These are phyloP conservation scores for Naganishia onofrii DNA, from an alignment of 768 basidiomycete genomes.

Conservation along the genomic window DNA sequence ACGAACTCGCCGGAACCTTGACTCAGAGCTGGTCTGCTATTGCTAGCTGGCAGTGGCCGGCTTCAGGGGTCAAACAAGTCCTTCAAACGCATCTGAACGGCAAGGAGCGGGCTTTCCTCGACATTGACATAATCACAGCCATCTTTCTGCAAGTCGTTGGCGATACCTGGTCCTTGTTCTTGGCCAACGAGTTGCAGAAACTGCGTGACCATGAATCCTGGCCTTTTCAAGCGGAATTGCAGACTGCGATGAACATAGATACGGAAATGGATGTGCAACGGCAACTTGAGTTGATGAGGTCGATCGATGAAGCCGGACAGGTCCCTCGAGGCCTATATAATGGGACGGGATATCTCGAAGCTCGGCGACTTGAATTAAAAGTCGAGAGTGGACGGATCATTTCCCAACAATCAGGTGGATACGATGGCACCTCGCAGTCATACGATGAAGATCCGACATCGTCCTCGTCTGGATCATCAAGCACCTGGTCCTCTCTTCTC, in stretches of 20 bases:
- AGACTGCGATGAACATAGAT: neutral
- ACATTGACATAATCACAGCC: constrained; percentile 12
- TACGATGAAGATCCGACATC: neutral
- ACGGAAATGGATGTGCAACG: constrained; percentile 3
- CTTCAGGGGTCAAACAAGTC: neutral
- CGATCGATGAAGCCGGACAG: neutral
- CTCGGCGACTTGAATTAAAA: neutral
- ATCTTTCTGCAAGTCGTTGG: constrained; percentile 23
- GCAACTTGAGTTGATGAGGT: constrained; percentile 16
- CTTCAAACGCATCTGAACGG: constrained; percentile 24
- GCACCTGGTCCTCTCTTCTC: neutral
- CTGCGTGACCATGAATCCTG: constrained; percentile 14
- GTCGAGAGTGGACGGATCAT: neutral
- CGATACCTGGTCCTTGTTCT: constrained; percentile 14
- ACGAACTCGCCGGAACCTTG: constrained; percentile 14
- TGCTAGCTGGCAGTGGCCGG: constrained; percentile 16
- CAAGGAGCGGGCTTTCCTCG: constrained; percentile 16
- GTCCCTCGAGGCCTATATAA: neutral
- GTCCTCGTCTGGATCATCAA: neutral
- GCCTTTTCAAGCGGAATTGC: constrained; percentile 5
- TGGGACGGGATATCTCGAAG: neutral
- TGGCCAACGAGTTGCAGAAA: neutral
- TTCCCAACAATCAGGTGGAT: neutral
- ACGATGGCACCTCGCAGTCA: neutral
- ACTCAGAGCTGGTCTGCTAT: constrained; percentile 4